These are phyloP conservation scores for Tanacetum coccineum DNA, from an alignment of 129 eudicot genomes.

Conservation along the genomic window DNA sequence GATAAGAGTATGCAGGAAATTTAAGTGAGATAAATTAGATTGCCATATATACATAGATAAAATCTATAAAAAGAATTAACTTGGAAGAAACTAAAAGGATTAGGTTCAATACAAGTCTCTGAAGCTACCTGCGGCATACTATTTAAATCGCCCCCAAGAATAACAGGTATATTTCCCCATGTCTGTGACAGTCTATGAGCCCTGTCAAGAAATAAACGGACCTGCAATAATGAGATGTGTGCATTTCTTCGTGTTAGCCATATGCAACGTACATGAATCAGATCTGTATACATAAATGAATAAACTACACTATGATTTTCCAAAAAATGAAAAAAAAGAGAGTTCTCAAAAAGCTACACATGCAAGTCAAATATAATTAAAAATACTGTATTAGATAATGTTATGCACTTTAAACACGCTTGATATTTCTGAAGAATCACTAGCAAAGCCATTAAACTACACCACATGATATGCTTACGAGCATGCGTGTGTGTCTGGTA, in stretches of 20 bases:
- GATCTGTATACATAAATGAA: too few relatives aligned
- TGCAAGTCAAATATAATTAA: too few relatives aligned
- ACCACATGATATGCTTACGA: too few relatives aligned
- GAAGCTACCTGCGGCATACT: conserved; percentile 64
- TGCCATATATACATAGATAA: background rate
- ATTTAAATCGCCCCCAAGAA: conserved; percentile 79
- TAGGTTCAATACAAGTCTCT: background rate
- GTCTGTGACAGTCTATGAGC: conserved; percentile 59
- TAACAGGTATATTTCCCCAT: conserved; percentile 71
- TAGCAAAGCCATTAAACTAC: too few relatives aligned
- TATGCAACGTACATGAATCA: too few relatives aligned
- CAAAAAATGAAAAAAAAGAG: too few relatives aligned
- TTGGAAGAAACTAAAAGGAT: background rate
- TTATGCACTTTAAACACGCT: too few relatives aligned
- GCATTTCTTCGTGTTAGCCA: conserved; percentile 1
- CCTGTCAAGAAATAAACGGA: conserved; percentile 68
- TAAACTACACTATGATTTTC: too few relatives aligned
- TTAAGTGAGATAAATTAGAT: conserved; percentile 3
- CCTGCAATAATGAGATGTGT: conserved; percentile 36
- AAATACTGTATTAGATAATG: too few relatives aligned
- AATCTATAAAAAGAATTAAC: background rate
- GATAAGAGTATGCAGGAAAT: conserved; percentile 5
- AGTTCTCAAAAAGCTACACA: too few relatives aligned
- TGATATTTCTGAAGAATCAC: too few relatives aligned
- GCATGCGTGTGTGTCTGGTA: too few relatives aligned